Conservation (phyloP, 2,329 filamentous ascomycete species). For the Macrophomina pseudophaseolina region DNA sequence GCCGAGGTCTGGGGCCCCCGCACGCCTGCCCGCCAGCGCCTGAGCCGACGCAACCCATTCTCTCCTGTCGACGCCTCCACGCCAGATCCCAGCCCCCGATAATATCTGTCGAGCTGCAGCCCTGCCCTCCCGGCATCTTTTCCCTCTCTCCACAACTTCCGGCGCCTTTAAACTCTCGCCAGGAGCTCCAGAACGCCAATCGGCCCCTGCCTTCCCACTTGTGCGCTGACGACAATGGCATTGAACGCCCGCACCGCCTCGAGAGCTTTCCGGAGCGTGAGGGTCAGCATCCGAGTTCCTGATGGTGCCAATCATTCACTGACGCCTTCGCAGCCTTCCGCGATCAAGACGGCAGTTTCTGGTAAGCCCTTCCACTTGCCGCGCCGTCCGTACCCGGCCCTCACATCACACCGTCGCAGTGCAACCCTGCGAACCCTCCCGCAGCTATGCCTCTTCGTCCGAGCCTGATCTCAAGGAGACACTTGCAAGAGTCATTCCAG, state of each 20-base stretch:
- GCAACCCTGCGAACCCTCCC: conserved; percentile 41
- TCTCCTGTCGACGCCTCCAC: not conserved
- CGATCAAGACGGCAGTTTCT: conserved; percentile 40
- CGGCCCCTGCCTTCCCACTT: not conserved
- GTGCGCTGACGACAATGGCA: conserved; percentile 58
- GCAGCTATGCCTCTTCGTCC: conserved; percentile 73
- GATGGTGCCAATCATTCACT: conserved; percentile 28
- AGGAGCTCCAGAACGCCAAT: not conserved
- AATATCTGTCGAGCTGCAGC: conserved; percentile 11
- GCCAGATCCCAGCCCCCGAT: not conserved
- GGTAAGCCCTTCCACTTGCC: conserved; percentile 36
- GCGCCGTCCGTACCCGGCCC: conserved; percentile 19
- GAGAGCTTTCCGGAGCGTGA: conserved; percentile 67
- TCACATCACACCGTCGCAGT: conserved; percentile 33
- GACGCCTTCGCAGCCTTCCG: conserved; percentile 35
- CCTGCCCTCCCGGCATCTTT: not conserved
- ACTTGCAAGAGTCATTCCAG: conserved; percentile 82
- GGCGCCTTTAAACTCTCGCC: not conserved
- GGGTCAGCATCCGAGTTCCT: conserved; percentile 55
- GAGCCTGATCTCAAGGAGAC: conserved; percentile 91
- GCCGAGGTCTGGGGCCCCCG: conserved; percentile 25
- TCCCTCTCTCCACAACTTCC: not conserved
- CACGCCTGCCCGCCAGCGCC: conserved; percentile 32
- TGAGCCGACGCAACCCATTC: conserved; percentile 16
- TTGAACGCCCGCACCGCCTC: conserved; percentile 67